Conservation (phyloP, 768 basidiomycete species). For the Ramaria rubella region DNA sequence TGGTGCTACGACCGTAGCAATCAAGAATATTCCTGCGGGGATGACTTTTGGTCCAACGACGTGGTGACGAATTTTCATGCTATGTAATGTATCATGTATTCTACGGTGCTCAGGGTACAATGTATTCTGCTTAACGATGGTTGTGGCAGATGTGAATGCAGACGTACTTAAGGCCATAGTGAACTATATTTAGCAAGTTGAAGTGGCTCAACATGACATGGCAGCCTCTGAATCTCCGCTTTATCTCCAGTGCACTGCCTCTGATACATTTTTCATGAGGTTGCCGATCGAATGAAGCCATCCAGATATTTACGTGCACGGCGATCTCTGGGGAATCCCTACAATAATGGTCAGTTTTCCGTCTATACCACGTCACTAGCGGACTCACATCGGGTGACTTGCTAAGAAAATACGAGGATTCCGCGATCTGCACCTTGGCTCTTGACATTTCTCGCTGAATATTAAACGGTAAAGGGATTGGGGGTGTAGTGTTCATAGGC, state of each 20-base stretch:
- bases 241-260: too few species aligned
- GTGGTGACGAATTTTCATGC: not conserved
- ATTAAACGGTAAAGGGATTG: not conserved
- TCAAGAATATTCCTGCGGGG: constrained; percentile 6
- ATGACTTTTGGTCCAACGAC: constrained; percentile 13
- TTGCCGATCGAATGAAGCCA: not conserved
- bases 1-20: not conserved
- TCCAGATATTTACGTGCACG: not conserved
- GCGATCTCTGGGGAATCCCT: not conserved
- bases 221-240: too few species aligned
- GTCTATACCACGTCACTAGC: not conserved
- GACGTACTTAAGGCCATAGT: too few species aligned
- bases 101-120: not conserved
- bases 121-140: not conserved
- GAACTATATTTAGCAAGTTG: too few species aligned
- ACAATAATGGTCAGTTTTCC: not conserved
- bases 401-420: not conserved
- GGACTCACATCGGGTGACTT: not conserved
- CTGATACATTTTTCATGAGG: too few species aligned
- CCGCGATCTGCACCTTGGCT: not conserved
- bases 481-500: not conserved
- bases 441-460: not conserved
- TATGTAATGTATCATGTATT: not conserved
- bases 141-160: too few species aligned
- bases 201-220: too few species aligned